Evolutionary conservation across 306 rosid genomes (phyloP).

Genomic region (Notholithocarpus densiflorus): DNA sequence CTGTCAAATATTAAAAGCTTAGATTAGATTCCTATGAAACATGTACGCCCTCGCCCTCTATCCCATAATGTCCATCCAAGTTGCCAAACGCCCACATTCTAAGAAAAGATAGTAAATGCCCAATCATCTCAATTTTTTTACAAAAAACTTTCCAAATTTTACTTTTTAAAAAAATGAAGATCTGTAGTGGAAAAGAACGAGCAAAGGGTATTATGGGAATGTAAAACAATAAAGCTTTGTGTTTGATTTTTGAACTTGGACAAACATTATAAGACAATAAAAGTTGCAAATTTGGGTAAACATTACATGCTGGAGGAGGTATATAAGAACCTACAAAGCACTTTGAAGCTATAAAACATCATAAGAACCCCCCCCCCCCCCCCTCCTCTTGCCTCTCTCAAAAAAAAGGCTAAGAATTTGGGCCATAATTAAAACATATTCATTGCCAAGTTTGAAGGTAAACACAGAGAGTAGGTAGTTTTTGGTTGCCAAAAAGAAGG

Average conservation of each 20-base stretch:
- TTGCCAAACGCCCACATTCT: background rate
- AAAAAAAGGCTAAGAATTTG: background rate
- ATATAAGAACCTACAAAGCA: background rate
- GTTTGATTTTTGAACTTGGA: background rate
- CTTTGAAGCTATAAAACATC: background rate
- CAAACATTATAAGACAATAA: background rate
- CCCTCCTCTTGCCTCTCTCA: background rate
- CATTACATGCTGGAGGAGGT: background rate
- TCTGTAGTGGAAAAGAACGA: background rate
- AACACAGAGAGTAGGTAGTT: background rate
- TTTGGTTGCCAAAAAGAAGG: background rate
- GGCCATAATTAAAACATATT: background rate
- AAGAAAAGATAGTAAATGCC: background rate
- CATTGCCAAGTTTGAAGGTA: background rate
- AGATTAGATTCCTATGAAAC: constrained; percentile 21
- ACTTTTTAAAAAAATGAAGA: background rate
- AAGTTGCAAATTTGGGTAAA: background rate
- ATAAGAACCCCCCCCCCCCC: background rate
- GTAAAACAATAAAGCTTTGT: background rate
- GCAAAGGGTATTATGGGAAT: too few relatives aligned
- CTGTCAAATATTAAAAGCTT: constrained; percentile 53
- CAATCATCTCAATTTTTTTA: background rate
- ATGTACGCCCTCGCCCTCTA: background rate
- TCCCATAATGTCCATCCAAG: background rate
- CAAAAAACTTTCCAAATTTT: background rate